These are phyloP conservation scores for Mrakia gelida DNA, from an alignment of 768 basidiomycete species.

Conservation along the genomic window DNA sequence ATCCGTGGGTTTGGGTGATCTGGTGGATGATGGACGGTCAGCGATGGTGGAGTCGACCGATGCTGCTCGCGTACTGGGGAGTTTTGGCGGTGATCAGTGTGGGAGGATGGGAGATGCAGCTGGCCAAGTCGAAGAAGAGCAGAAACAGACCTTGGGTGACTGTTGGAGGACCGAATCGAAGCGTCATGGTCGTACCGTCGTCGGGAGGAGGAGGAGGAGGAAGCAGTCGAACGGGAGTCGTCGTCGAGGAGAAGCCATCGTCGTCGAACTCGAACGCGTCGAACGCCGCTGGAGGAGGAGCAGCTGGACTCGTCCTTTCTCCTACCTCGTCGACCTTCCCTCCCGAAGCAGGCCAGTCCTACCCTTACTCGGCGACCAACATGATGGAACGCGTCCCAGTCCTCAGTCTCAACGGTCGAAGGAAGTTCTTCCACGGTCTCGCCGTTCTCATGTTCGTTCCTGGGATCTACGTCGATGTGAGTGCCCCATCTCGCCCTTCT, in stretches of 20 bases:
- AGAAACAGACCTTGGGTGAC: conserved; percentile 50
- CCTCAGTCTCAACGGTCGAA: conserved; percentile 78
- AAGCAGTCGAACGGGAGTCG: not conserved
- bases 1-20: conserved; percentile 83
- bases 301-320: no score
- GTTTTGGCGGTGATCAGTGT: conserved; percentile 74
- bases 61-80: conserved; percentile 80
- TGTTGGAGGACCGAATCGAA: conserved; percentile 18
- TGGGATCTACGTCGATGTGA: conserved; percentile 84
- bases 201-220: conserved; percentile 3
- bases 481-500: conserved; percentile 41
- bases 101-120: conserved; percentile 89
- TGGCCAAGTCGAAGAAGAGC: conserved; percentile 64
- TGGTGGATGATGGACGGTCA: conserved; percentile 70
- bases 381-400: conserved; percentile 75
- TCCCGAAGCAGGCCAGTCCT: not conserved
- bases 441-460: conserved; percentile 96
- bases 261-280: not conserved
- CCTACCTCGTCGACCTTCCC: not conserved
- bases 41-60: conserved; percentile 66
- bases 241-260: not conserved
- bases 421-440: conserved; percentile 95
- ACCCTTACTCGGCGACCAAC: not conserved
- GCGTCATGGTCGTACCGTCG: conserved; percentile 6
- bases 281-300: not conserved